These are phyloP conservation scores for Alternaria incomplexa DNA, from an alignment of 2,329 filamentous ascomycete species.

Conservation along the genomic window DNA sequence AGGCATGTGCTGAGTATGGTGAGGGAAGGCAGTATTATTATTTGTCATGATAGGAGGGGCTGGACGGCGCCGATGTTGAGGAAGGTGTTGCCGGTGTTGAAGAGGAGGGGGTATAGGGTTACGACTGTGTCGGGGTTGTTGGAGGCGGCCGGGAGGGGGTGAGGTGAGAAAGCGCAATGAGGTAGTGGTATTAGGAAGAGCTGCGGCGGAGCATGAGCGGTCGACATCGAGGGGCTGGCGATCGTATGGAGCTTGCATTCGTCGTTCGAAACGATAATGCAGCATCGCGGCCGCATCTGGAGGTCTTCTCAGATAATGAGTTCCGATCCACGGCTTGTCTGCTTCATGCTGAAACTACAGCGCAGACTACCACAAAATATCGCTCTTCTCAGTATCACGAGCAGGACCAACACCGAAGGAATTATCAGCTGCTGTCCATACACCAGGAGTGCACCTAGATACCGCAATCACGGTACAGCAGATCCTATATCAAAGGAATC, in stretches of 20 bases:
- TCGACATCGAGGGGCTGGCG: not conserved
- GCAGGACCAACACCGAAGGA: not conserved
- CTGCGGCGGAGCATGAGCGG: not conserved
- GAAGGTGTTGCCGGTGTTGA: slow-evolving; percentile 74
- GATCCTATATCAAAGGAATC: not conserved
- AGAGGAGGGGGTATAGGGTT: slow-evolving; percentile 70
- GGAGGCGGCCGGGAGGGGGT: slow-evolving; percentile 4
- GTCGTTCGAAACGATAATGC: not conserved
- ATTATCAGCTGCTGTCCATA: not conserved
- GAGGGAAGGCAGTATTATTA: slow-evolving; percentile 76
- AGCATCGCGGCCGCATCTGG: not conserved
- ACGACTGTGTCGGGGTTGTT: slow-evolving; percentile 62
- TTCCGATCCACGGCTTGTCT: not conserved
- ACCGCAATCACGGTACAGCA: not conserved
- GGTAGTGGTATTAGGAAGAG: not conserved
- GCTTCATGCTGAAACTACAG: not conserved
- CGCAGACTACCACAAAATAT: not conserved
- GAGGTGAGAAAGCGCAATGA: not conserved
- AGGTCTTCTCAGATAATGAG: not conserved
- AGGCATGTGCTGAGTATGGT: slow-evolving; percentile 81
- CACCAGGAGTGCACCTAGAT: not conserved
- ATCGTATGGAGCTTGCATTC: not conserved
- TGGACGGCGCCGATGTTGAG: slow-evolving; percentile 84
- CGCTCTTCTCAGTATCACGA: not conserved
- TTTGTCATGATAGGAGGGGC: slow-evolving; percentile 83